These are phyloP conservation scores for Gyrodon lividus DNA, from an alignment of 768 basidiomycete genomes.

Conservation along the genomic window DNA sequence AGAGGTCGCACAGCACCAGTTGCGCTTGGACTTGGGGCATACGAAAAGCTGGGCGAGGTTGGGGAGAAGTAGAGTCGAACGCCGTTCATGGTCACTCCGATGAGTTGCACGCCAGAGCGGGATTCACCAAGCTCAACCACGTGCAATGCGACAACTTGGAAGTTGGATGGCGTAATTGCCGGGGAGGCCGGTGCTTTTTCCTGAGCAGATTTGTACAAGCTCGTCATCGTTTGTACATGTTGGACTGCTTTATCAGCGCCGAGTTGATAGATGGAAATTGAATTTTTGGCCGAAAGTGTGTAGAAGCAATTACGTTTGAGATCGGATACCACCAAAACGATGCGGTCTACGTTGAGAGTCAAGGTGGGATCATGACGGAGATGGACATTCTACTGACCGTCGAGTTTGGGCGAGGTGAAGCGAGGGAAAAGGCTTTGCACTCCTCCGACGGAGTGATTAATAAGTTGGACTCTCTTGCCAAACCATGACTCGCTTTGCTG, in stretches of 20 bases:
- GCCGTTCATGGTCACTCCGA: slow-evolving; percentile 81
- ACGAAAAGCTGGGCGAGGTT: slow-evolving; percentile 47
- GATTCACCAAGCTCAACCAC: slow-evolving; percentile 67
- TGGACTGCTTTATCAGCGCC: slow-evolving; percentile 64
- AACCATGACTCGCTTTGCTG: slow-evolving; percentile 92
- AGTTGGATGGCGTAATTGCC: slow-evolving; percentile 64
- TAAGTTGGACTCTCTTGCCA: slow-evolving; percentile 76
- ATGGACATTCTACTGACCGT: slow-evolving; percentile 50
- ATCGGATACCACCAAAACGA: slow-evolving; percentile 68
- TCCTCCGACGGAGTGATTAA: slow-evolving; percentile 83
- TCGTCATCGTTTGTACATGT: slow-evolving; percentile 72
- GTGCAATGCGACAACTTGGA: slow-evolving; percentile 71
- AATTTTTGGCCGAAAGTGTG: slow-evolving; percentile 63
- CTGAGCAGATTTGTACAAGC: slow-evolving; percentile 71
- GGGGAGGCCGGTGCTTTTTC: slow-evolving; percentile 81
- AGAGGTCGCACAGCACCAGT: slow-evolving; percentile 40
- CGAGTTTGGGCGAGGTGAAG: slow-evolving; percentile 57
- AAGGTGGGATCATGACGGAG: slow-evolving; percentile 1
- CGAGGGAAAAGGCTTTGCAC: slow-evolving; percentile 79
- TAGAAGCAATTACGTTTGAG: slow-evolving; percentile 70
- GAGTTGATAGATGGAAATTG: slow-evolving; percentile 67
- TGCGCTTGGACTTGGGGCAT: slow-evolving; percentile 34
- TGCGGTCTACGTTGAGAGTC: slow-evolving; percentile 53
- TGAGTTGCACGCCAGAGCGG: slow-evolving; percentile 66
- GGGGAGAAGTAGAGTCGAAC: slow-evolving; percentile 83